Conservation (phyloP, 78 protist genomes). For the Polysphondylium violaceum region DNA sequence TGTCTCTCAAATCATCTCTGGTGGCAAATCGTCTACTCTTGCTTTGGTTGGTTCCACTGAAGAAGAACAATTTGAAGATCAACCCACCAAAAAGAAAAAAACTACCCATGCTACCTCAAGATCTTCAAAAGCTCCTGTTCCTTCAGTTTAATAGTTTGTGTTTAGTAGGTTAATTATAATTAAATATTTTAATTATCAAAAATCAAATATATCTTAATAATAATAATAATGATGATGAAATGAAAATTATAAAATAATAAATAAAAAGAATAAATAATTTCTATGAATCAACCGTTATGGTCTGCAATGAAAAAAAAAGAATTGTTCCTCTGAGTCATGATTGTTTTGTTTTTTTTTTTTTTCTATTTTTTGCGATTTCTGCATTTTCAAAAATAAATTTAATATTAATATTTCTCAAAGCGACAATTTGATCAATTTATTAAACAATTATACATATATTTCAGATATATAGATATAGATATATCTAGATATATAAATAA, state of each 20-base stretch:
- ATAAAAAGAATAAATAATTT: too few species aligned
- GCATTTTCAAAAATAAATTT: not conserved
- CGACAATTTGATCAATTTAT: too few species aligned
- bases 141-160: conserved; percentile 19
- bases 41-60: conserved; percentile 75
- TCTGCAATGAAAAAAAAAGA: too few species aligned
- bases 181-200: not conserved
- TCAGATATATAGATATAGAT: too few species aligned
- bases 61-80: conserved; percentile 79
- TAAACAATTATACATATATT: too few species aligned
- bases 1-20: conserved; percentile 61
- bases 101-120: not conserved
- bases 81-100: conserved; percentile 33
- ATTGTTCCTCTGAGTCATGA: not conserved
- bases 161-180: too few species aligned
- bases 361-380: too few species aligned
- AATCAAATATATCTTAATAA: not conserved
- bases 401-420: too few species aligned
- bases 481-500: too few species aligned
- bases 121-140: not conserved
- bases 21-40: conserved; percentile 77
- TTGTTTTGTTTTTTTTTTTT: too few species aligned
- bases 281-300: too few species aligned
- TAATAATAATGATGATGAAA: not conserved
- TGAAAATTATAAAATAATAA: not conserved